Base-by-base conservation (phyloP, 2,329 filamentous ascomycete genomes). In the Aspergillus fischeri region DNA sequence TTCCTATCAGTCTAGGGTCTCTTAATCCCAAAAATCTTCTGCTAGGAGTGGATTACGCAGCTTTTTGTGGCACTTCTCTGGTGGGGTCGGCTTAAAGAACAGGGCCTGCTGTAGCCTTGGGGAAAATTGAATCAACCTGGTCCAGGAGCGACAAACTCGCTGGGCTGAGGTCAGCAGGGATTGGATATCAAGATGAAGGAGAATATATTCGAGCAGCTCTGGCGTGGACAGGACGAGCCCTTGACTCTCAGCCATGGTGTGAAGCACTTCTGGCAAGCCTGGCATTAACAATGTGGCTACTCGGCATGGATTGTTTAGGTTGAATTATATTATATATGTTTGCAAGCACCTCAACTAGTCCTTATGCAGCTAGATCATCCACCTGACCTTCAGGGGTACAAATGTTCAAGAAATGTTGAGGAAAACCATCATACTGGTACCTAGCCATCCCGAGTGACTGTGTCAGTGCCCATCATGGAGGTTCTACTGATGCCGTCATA, bases 51-150 rank as follows among this genome's bases (percentile, higher is more conserved):
- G 41, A 42, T 42, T 42, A 42, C 1, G n/a, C n/a, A 42, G 10
- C 41, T 42, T 42, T 42, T 42, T n/a, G 41, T 1, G 41, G 41
- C 41, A 42, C 41, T 21, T 2, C n/a, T 42, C 41, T 42, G 41
- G 20, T 42, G 41, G 41, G 8, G 10, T 42, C 0, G 42, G 54
- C 25, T 52, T 32, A 66, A 72, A 52, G 65, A 58, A 53, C 3
- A 58, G 35, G 1, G 21, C 38, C 8, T 27, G 24, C 25, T 58
- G 53, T 1, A 58, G 27, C 4, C 2, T 11, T 8, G 10, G 3
- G 25, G 50, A 58, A 20, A 6, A 4, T n/a, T 38, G 17, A 20
- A 55, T 50, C 4, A 52, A 1, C 1, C n/a, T 20, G 6, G 51
- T 27, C 57, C 51, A 59, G 47, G 32, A 38, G 28, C 6, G 51